Base-by-base conservation (phyloP, 768 basidiomycete genomes). In the Postia placenta region DNA sequence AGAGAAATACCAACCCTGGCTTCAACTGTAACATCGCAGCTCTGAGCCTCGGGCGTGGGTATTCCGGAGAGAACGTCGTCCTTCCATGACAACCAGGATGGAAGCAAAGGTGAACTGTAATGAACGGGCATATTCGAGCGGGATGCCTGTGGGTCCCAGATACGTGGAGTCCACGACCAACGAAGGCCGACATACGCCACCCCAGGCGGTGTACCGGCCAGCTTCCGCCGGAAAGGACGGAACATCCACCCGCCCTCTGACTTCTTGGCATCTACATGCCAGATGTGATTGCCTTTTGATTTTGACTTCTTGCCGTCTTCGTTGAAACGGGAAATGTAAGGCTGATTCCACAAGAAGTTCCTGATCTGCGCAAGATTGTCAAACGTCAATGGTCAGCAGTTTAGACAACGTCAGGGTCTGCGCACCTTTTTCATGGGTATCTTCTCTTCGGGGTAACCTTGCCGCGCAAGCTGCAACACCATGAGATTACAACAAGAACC, bases 291-390 rank as follows among this genome's bases (percentile, higher is more conserved):
- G 41, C 95, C 95, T 72, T 96, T 96, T 47, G 92, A 94, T 69
- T 99, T 99, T 20, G 94, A 90, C 70, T 99, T 99, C 69, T 97
- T 97, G 28, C 95, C 95, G 64, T 98, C 95, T 61, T 97, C 92
- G 64, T 99, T 99, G 74, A 94, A 98, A 25, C 95, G 88, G 24
- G 92, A 85, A 63, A 99, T 98, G 64, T 87, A 85, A 25, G 84
- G 85, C 59, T 94, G 91, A 52, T 83, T 84, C 95, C 95, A 99
- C 43, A 99, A 80, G 70, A 96, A 99, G 69, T 92, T 85, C 58
- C 93, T 85, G 64, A 91, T 81, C 89, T 92, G 52, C 47, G 47
- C 26, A 26, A 42, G 54, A 24, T 51, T 30, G 40, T n/a, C n/a
- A n/a, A 27, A 25, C 15, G n/a, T 24, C 14, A 41, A 45, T 19